These are phyloP conservation scores for Trichoderma lentiforme DNA, from an alignment of 2,329 filamentous ascomycete genomes.

Conservation along the genomic window DNA sequence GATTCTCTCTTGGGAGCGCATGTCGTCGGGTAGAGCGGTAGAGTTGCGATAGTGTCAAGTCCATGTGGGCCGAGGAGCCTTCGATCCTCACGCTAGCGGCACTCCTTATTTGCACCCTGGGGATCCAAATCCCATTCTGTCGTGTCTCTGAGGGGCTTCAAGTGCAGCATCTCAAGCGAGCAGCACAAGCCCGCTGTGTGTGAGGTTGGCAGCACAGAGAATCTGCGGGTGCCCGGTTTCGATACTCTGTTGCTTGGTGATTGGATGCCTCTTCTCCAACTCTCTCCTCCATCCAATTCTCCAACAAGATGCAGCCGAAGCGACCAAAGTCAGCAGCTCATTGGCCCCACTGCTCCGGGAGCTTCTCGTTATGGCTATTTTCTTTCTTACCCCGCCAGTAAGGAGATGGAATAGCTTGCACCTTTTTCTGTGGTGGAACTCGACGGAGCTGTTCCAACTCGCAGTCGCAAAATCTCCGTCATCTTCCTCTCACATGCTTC, in stretches of 20 bases:
- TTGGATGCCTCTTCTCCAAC: neutral
- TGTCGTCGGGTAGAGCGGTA: neutral
- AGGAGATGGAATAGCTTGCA: neutral
- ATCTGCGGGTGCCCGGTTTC: neutral
- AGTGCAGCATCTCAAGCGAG: neutral
- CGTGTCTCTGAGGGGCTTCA: neutral
- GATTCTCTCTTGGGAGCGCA: neutral
- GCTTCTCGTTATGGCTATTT: conserved; percentile 3
- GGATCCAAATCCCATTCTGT: neutral
- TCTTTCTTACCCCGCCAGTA: conserved; percentile 26
- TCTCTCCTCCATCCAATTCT: neutral
- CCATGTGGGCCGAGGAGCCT: conserved; percentile 1
- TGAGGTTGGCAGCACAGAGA: neutral
- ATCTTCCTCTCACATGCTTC: neutral
- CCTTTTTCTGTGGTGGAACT: neutral
- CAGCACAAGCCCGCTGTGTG: neutral
- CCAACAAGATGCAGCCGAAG: neutral
- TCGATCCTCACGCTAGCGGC: conserved; percentile 5
- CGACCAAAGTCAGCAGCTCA: neutral
- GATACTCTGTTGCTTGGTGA: neutral
- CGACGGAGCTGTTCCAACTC: neutral
- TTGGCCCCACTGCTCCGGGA: neutral
- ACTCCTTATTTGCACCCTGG: neutral
- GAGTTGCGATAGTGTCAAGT: neutral
- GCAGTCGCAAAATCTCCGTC: conserved; percentile 12